A percentile compares a stretch with the other conserved stretches of the same genome.
Evolutionary conservation across 140 eudicot genomes (phyloP).

Genomic region (Stevia rebaudiana): DNA sequence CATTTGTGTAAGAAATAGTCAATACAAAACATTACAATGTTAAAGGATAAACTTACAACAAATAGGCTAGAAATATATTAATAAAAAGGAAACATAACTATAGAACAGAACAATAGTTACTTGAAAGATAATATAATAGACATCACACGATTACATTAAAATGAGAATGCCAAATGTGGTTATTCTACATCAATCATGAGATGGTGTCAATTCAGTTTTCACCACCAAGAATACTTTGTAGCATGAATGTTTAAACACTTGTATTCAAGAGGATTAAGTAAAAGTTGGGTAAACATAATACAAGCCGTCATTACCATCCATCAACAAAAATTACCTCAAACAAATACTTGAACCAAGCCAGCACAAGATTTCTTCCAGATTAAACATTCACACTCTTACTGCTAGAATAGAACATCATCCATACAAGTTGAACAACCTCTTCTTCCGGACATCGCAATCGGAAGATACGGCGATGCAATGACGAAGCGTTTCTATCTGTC

Average conservation of each 20-base stretch:
- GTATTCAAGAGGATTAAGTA: neutral
- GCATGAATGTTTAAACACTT: neutral
- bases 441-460: slow-evolving; percentile 39
- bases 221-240: neutral
- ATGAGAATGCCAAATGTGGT: neutral
- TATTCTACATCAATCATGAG: neutral
- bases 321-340: neutral
- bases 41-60: too few relatives aligned
- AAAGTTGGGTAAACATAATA: neutral
- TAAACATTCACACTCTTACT: too few relatives aligned
- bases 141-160: neutral
- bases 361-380: too few relatives aligned
- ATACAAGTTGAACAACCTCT: too few relatives aligned
- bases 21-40: neutral
- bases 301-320: neutral
- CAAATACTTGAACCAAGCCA: too few relatives aligned
- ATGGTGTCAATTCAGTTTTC: neutral
- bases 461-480: slow-evolving; percentile 31
- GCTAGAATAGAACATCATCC: too few relatives aligned
- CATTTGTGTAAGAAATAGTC: neutral
- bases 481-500: slow-evolving; percentile 19
- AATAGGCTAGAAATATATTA: neutral
- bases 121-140: neutral
- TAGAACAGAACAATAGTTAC: neutral
- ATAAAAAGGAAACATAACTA: neutral